Base-by-base conservation (phyloP, 805 yeast species). In the Wickerhamomyces chambardii region DNA sequence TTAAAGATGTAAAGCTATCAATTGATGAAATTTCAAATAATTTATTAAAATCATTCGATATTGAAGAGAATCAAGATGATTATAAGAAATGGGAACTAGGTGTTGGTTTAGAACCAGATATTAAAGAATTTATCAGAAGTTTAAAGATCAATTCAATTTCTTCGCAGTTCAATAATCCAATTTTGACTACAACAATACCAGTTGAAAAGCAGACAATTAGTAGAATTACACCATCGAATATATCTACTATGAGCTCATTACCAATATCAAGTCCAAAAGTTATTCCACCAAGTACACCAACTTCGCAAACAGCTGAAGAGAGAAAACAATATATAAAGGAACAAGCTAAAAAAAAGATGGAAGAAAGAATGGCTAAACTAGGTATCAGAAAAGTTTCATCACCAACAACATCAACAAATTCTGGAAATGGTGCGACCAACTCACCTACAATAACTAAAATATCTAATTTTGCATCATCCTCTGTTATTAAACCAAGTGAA, bases 311-410 rank as follows among this genome's bases (percentile, higher is more conserved):
- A 10, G 68, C 83, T 2, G 82, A 75, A 39, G 89, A 83, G 31
- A 66, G 94, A 40, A 73, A 92, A 5, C 81, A 84, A n/a, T 71
- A 74, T 48, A 76, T 85, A 35, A 86, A 84, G 55, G 90, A 86
- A 15, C 90, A 84, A 50, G 85, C 85, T 3, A 73, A 73, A 46
- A 77, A 78, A 48, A 73, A 84, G 57, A 86, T 87, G 96, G 78
- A 77, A 41, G 95, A 84, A 48, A 68, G 86, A 47, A 66, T 86
- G 48, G 95, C 94, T 3, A 82, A 78, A 42, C 66, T 86, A 38
- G 95, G 95, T 3, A 71, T 85, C 37, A 59, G 68, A n/a, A 59
- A 74, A 10, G 10, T 4, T 18, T 31, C 41, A 16, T 24, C 32
- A 8, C 34, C 37, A 9, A 35, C 34, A 29, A 24, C 44, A 6